phyloP scores from a whole-genome alignment of 305 asterid species.

The Solanum chacoense region DNA sequence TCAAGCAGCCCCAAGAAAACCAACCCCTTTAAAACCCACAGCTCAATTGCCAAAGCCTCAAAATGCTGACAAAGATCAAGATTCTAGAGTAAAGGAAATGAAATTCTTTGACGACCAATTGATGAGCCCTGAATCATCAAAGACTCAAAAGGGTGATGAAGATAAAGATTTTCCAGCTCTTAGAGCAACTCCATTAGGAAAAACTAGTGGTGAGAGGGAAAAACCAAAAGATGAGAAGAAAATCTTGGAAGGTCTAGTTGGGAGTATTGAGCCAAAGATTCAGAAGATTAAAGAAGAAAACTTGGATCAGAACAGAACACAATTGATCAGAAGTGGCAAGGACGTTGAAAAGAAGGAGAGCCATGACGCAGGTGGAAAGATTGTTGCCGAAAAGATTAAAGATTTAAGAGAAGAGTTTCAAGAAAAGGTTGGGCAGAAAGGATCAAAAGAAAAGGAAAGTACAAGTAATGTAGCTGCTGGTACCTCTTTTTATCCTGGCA shows the following conservation, averaged over 20 bases:
- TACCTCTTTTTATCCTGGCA: background rate
- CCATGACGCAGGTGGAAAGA: slow-evolving; percentile 1
- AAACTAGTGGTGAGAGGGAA: slow-evolving; percentile 2
- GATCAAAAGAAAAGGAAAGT: background rate
- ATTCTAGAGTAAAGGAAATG: slow-evolving; percentile 6
- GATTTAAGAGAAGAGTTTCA: slow-evolving; percentile 8
- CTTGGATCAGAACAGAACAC: slow-evolving; percentile 6
- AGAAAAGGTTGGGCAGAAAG: slow-evolving; percentile 14
- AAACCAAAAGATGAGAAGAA: background rate
- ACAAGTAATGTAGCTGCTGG: background rate
- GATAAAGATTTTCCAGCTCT: background rate
- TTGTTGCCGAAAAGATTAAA: background rate
- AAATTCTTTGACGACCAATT: slow-evolving; percentile 1
- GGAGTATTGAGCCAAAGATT: background rate
- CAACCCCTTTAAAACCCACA: background rate
- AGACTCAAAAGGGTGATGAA: background rate
- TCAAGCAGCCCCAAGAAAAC: background rate
- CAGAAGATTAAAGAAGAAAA: background rate
- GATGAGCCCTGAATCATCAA: background rate
- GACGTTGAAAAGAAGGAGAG: slow-evolving; percentile 1
- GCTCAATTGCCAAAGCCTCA: background rate
- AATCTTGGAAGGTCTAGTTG: background rate
- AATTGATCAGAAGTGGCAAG: background rate
- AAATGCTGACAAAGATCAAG: background rate
- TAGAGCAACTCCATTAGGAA: background rate